Evolutionary conservation across 2,329 filamentous ascomycete genomes (phyloP).

Genomic region (Ophiostoma angusticollis): DNA sequence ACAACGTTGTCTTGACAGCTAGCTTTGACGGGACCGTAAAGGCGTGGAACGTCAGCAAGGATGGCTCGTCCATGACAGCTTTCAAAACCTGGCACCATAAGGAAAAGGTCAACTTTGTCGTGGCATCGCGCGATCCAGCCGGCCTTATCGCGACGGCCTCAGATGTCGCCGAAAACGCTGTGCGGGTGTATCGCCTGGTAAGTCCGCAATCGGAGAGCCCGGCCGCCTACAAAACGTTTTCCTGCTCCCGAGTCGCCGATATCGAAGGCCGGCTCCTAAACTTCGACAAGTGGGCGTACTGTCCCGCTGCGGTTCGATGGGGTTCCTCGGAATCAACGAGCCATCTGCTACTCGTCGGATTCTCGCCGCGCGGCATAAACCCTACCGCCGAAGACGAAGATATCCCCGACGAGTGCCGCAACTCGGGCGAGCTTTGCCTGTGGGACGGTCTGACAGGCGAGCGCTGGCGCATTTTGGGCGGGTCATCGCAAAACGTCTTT

Average conservation of each 20-base stretch:
- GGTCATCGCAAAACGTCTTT: constrained; percentile 47
- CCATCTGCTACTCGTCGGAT: constrained; percentile 47
- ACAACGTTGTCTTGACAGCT: constrained; percentile 40
- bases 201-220: constrained; percentile 20
- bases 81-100: constrained; percentile 41
- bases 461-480: constrained; percentile 35
- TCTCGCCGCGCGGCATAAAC: constrained; percentile 42
- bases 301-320: constrained; percentile 52
- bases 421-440: constrained; percentile 46
- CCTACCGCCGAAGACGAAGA: constrained; percentile 36
- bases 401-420: constrained; percentile 44
- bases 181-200: constrained; percentile 42
- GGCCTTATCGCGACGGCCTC: constrained; percentile 46
- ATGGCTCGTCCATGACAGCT: constrained; percentile 29
- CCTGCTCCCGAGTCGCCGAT: constrained; percentile 25
- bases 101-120: constrained; percentile 51
- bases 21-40: constrained; percentile 52
- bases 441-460: constrained; percentile 38
- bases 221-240: constrained; percentile 27
- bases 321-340: constrained; percentile 31
- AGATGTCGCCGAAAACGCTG: constrained; percentile 39
- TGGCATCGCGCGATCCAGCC: constrained; percentile 33
- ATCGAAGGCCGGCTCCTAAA: constrained; percentile 18
- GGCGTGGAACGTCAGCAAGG: constrained; percentile 35
- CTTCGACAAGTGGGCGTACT: constrained; percentile 46